phyloP scores from a whole-genome alignment of 768 basidiomycete genomes.

The Auricularia sp. region DNA sequence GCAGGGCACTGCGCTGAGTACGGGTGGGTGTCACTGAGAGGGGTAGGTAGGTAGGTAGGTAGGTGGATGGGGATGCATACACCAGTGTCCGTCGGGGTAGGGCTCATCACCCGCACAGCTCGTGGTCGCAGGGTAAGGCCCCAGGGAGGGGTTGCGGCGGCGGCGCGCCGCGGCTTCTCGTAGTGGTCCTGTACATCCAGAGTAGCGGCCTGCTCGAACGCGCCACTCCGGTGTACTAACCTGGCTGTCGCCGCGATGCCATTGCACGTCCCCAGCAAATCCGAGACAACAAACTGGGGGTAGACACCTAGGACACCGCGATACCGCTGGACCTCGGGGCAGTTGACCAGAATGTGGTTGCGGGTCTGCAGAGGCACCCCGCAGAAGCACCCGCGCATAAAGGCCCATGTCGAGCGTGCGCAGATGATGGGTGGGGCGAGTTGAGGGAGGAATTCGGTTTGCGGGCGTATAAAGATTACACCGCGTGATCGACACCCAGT shows the following conservation, averaged over 20 bases:
- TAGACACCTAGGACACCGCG: slow-evolving; percentile 11
- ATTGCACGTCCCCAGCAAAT: slow-evolving; percentile 14
- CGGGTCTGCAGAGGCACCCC: slow-evolving; percentile 14
- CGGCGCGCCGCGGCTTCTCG: not conserved
- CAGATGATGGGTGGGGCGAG: not conserved
- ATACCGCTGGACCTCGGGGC: slow-evolving; percentile 13
- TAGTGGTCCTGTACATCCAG: not conserved
- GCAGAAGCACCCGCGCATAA: slow-evolving; percentile 16
- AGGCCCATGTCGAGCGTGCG: not conserved
- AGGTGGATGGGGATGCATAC: too few species aligned
- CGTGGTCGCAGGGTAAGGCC: too few species aligned
- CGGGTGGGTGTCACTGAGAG: too few species aligned
- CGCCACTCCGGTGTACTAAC: slow-evolving; percentile 8
- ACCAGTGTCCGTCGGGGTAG: too few species aligned
- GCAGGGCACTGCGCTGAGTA: too few species aligned
- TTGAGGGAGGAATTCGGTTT: not conserved
- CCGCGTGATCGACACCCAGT: not conserved
- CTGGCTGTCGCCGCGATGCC: slow-evolving; percentile 15
- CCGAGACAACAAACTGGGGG: slow-evolving; percentile 8
- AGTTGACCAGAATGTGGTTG: slow-evolving; percentile 17
- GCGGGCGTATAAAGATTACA: not conserved
- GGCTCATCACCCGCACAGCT: too few species aligned
- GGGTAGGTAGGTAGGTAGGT: too few species aligned
- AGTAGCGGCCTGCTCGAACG: not conserved
- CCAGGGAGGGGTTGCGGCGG: too few species aligned